Evolutionary conservation across 140 eudicot genomes (phyloP).

Genomic region (Anethum foeniculum): DNA sequence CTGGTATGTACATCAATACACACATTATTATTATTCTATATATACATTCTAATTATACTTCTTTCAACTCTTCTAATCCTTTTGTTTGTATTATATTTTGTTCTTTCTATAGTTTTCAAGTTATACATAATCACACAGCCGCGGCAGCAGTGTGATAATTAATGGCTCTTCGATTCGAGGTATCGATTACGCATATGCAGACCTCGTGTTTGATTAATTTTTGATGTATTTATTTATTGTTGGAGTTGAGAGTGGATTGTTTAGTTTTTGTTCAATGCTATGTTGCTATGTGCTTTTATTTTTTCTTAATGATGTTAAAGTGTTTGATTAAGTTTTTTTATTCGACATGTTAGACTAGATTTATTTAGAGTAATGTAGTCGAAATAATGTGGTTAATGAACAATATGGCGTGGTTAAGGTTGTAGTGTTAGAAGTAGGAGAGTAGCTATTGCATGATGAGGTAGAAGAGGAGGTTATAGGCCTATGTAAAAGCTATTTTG

Average conservation of each 20-base stretch:
- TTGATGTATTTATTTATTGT: neutral
- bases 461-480: neutral
- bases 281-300: neutral
- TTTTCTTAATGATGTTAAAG: neutral
- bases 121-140: neutral
- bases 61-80: neutral
- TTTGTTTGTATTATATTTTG: neutral
- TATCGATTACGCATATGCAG: neutral
- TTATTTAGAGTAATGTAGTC: neutral
- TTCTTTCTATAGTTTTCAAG: neutral
- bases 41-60: neutral
- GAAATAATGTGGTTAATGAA: neutral
- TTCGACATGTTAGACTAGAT: neutral
- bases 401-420: neutral
- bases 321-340: too few species aligned
- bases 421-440: neutral
- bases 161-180: slow-evolving; percentile 63
- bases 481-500: neutral
- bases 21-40: neutral
- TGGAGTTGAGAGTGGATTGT: neutral
- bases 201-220: neutral
- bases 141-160: neutral
- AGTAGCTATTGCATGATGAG: neutral
- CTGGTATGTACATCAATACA: neutral
- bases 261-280: neutral